Evolutionary conservation across 2,329 filamentous ascomycete genomes (phyloP).

Genomic region (Fusarium floridanum): DNA sequence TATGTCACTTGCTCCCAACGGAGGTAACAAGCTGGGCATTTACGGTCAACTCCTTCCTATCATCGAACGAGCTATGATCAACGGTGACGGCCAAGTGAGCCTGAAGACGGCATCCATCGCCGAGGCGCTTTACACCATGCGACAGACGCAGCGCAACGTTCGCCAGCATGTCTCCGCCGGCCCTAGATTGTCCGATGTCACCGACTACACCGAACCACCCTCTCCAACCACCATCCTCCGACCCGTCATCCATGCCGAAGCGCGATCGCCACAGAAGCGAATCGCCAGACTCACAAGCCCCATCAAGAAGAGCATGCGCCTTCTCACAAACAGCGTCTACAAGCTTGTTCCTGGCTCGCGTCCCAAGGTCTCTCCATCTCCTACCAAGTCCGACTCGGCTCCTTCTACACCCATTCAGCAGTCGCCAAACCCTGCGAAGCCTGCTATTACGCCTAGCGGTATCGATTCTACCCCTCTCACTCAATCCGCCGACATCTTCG

Average conservation of each 20-base stretch:
- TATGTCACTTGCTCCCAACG: conserved; percentile 9
- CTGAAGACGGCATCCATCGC: conserved; percentile 45
- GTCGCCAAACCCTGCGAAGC: conserved; percentile 26
- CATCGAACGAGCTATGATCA: conserved; percentile 38
- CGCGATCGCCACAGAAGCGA: conserved; percentile 50
- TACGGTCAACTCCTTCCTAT: conserved; percentile 46
- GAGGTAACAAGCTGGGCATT: conserved; percentile 45
- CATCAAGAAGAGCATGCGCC: conserved; percentile 42
- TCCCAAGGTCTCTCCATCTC: conserved; percentile 46
- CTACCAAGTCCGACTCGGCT: conserved; percentile 46
- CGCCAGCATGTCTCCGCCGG: conserved; percentile 38
- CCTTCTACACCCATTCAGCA: conserved; percentile 46
- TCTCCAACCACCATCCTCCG: conserved; percentile 42
- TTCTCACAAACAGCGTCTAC: conserved; percentile 48
- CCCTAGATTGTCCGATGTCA: conserved; percentile 46
- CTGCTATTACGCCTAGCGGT: conserved; percentile 16
- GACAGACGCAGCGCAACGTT: conserved; percentile 35
- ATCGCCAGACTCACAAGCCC: conserved; percentile 45
- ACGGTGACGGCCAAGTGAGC: conserved; percentile 42
- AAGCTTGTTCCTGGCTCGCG: conserved; percentile 46
- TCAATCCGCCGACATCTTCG: background rate
- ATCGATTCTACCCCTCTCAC: conserved; percentile 34
- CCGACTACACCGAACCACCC: conserved; percentile 47
- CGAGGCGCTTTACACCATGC: conserved; percentile 39
- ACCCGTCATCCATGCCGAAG: conserved; percentile 39